A percentile compares a stretch with the other conserved stretches of the same genome.
phyloP scores from a whole-genome alignment of 352 stramenopile species.

The Globisporangium splendens region DNA sequence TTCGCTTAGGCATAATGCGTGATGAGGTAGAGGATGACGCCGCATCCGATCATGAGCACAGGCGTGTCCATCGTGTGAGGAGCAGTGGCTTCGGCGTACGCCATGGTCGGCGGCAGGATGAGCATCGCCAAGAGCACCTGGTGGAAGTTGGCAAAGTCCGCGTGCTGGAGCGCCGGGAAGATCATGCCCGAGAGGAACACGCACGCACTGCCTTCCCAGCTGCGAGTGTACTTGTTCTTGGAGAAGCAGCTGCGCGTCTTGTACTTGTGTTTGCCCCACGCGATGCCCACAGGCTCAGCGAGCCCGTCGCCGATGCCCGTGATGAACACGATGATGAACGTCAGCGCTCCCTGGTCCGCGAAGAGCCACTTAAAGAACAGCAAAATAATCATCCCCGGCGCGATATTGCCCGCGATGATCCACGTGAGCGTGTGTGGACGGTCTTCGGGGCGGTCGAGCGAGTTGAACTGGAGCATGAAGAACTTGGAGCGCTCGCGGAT shows the following conservation, averaged over 20 bases:
- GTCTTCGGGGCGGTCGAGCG: conserved; percentile 73
- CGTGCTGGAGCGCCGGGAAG: conserved; percentile 75
- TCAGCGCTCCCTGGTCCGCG: conserved; percentile 40
- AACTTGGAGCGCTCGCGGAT: conserved; percentile 70
- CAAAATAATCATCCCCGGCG: conserved; percentile 54
- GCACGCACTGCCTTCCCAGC: conserved; percentile 70
- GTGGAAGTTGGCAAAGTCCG: conserved; percentile 67
- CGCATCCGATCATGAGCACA: conserved; percentile 72
- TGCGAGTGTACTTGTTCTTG: conserved; percentile 76
- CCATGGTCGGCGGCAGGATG: conserved; percentile 68
- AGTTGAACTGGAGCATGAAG: conserved; percentile 88
- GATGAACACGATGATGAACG: conserved; percentile 76
- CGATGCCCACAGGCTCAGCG: conserved; percentile 72
- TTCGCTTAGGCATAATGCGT: conserved; percentile 12
- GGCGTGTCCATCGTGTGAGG: conserved; percentile 81
- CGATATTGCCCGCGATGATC: conserved; percentile 76
- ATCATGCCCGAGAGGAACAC: conserved; percentile 73
- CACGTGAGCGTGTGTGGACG: conserved; percentile 79
- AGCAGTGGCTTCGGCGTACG: conserved; percentile 71
- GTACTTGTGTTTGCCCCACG: conserved; percentile 84
- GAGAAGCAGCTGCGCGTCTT: conserved; percentile 77
- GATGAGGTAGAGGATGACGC: conserved; percentile 62
- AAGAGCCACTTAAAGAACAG: conserved; percentile 84
- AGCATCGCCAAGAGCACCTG: conserved; percentile 70
- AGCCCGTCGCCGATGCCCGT: conserved; percentile 74